phyloP scores from a whole-genome alignment of 441 rosid species.

The Flueggea neowawraea region DNA sequence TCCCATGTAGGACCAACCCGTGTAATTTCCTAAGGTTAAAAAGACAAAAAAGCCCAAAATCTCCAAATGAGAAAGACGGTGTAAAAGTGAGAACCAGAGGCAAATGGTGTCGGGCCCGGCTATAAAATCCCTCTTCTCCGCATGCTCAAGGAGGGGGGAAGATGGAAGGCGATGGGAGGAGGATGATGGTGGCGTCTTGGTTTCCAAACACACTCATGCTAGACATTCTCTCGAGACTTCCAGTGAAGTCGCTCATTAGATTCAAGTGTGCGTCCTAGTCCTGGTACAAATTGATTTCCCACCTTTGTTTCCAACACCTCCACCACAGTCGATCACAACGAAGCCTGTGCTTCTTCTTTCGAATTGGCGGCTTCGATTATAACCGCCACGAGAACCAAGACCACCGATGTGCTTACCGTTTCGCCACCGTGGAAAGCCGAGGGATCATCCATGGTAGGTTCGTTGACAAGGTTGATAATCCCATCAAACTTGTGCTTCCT shows the following conservation, averaged over 20 bases:
- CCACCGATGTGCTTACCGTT: not conserved
- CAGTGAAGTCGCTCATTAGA: conserved; percentile 1
- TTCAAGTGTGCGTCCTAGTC: conserved; percentile 10
- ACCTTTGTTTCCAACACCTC: not conserved
- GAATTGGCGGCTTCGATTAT: not conserved
- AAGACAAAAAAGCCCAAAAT: no score
- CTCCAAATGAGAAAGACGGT: no score
- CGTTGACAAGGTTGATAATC: conserved; percentile 1
- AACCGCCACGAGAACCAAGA: not conserved
- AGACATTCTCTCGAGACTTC: conserved; percentile 8
- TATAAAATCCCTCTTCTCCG: no score
- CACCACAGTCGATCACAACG: not conserved
- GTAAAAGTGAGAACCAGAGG: no score
- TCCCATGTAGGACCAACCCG: no score
- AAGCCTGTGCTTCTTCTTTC: not conserved
- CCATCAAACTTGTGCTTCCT: conserved; percentile 13
- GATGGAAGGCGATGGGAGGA: no score
- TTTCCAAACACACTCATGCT: not conserved
- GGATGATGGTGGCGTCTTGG: no score
- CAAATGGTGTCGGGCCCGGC: no score
- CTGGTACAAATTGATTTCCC: conserved; percentile 1
- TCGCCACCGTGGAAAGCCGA: not conserved
- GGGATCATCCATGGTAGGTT: not conserved
- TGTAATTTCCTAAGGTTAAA: no score
- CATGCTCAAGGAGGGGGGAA: no score